Evolutionary conservation across 2,329 filamentous ascomycete species (phyloP).

Genomic region (Elsinoe arachidis): DNA sequence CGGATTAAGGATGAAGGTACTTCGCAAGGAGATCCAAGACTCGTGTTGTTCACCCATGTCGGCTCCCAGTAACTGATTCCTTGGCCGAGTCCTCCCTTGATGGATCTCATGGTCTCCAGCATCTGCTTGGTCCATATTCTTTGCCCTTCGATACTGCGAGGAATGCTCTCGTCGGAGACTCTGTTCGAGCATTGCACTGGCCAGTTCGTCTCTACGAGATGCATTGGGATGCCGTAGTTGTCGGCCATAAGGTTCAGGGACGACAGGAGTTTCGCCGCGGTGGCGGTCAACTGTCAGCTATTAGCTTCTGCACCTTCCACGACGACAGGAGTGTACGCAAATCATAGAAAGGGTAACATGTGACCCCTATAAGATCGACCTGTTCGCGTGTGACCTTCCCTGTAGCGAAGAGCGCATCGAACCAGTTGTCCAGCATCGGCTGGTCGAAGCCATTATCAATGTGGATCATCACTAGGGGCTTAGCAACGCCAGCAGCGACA

Average conservation of each 20-base stretch:
- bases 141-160: slow-evolving; percentile 23
- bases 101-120: slow-evolving; percentile 16
- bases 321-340: slow-evolving; percentile 4
- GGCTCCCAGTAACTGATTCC: slow-evolving; percentile 29
- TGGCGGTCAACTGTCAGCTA: slow-evolving; percentile 18
- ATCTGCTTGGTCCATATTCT: slow-evolving; percentile 23
- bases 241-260: slow-evolving; percentile 22
- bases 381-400: slow-evolving; percentile 23
- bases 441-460: slow-evolving; percentile 29
- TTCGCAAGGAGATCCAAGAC: slow-evolving; percentile 23
- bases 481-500: slow-evolving; percentile 23
- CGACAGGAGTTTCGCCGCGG: slow-evolving; percentile 22
- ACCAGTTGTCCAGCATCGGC: slow-evolving; percentile 27
- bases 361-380: slow-evolving; percentile 25
- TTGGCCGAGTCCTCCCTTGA: slow-evolving; percentile 20
- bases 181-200: slow-evolving; percentile 21
- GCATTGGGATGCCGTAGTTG: slow-evolving; percentile 26
- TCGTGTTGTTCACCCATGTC: slow-evolving; percentile 25
- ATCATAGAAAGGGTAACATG: slow-evolving; percentile 27
- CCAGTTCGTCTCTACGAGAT: slow-evolving; percentile 27
- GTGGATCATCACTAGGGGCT: slow-evolving; percentile 29
- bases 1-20: not conserved
- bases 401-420: slow-evolving; percentile 24
- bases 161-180: slow-evolving; percentile 22
- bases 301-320: not conserved